phyloP scores from a whole-genome alignment of 2,329 filamentous ascomycete species.

The Cladophialophora psammophila region DNA sequence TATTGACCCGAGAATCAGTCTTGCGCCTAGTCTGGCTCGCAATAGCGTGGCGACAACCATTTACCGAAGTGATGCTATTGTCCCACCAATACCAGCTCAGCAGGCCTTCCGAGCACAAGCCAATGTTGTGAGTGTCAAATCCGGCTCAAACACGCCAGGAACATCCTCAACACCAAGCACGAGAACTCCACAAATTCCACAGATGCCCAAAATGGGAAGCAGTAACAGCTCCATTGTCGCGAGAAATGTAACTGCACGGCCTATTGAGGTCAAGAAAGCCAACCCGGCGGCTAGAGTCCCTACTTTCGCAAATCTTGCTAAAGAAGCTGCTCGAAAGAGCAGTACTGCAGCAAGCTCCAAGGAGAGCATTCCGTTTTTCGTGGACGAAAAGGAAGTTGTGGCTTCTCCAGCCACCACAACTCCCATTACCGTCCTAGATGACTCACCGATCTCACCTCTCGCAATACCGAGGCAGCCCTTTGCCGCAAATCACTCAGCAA shows the following conservation, averaged over 20 bases:
- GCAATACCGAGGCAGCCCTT: constrained; percentile 34
- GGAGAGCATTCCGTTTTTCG: constrained; percentile 30
- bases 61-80: constrained; percentile 87
- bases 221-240: constrained; percentile 54
- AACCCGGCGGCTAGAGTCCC: constrained; percentile 44
- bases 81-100: constrained; percentile 79
- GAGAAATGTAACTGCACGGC: constrained; percentile 52
- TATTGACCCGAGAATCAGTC: constrained; percentile 56
- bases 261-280: constrained; percentile 53
- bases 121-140: constrained; percentile 91
- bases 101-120: constrained; percentile 88
- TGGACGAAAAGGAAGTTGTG: constrained; percentile 40
- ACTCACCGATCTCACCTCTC: constrained; percentile 29
- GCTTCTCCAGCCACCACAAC: constrained; percentile 23
- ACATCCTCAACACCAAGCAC: constrained; percentile 66
- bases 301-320: constrained; percentile 44
- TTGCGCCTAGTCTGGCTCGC: constrained; percentile 56
- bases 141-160: constrained; percentile 63
- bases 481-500: constrained; percentile 31
- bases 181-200: constrained; percentile 58
- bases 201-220: constrained; percentile 48
- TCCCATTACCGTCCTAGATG: constrained; percentile 23
- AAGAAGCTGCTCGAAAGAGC: constrained; percentile 38
- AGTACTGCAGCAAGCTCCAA: constrained; percentile 32
- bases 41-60: constrained; percentile 88